These are phyloP conservation scores for Diaporthe citriasiana DNA, from an alignment of 2,329 filamentous ascomycete species.

Conservation along the genomic window DNA sequence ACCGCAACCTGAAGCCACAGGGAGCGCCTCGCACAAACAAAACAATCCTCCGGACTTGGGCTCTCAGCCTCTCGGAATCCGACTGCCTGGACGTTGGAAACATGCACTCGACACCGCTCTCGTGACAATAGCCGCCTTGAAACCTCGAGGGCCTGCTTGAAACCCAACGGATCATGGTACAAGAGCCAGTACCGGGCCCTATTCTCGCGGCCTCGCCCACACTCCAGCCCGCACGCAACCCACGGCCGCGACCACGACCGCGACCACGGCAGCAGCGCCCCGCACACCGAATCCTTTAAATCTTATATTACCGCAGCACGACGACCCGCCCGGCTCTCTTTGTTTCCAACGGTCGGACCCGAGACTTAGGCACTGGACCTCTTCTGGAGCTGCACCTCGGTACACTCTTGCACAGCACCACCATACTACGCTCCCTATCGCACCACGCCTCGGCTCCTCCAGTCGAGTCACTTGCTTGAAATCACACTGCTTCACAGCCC, in stretches of 20 bases:
- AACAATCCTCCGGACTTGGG: slow-evolving; percentile 33
- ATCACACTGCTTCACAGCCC: slow-evolving; percentile 39
- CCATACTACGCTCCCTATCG: slow-evolving; percentile 31
- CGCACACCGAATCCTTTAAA: slow-evolving; percentile 27
- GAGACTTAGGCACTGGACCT: slow-evolving; percentile 4
- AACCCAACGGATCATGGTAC: slow-evolving; percentile 32
- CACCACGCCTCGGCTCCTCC: slow-evolving; percentile 27
- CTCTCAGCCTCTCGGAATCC: slow-evolving; percentile 37
- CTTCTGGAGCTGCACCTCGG: slow-evolving; percentile 26
- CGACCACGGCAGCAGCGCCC: slow-evolving; percentile 23
- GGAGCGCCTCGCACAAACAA: slow-evolving; percentile 29
- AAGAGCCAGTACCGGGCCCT: slow-evolving; percentile 35
- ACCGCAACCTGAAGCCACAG: slow-evolving; percentile 33
- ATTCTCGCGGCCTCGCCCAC: slow-evolving; percentile 32
- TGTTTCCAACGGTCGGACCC: slow-evolving; percentile 30
- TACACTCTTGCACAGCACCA: slow-evolving; percentile 37
- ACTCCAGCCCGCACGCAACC: slow-evolving; percentile 25
- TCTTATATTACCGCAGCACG: slow-evolving; percentile 26
- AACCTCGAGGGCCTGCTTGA: slow-evolving; percentile 39
- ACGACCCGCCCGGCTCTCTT: slow-evolving; percentile 23
- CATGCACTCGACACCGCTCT: slow-evolving; percentile 33
- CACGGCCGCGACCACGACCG: slow-evolving; percentile 30
- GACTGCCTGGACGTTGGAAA: slow-evolving; percentile 35
- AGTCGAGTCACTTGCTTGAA: slow-evolving; percentile 32
- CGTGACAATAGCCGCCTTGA: slow-evolving; percentile 38